Percentiles rank a stretch among this genome's conserved stretches.
Conservation (phyloP, 352 stramenopile genomes). For the Globisporangium spiculum region DNA sequence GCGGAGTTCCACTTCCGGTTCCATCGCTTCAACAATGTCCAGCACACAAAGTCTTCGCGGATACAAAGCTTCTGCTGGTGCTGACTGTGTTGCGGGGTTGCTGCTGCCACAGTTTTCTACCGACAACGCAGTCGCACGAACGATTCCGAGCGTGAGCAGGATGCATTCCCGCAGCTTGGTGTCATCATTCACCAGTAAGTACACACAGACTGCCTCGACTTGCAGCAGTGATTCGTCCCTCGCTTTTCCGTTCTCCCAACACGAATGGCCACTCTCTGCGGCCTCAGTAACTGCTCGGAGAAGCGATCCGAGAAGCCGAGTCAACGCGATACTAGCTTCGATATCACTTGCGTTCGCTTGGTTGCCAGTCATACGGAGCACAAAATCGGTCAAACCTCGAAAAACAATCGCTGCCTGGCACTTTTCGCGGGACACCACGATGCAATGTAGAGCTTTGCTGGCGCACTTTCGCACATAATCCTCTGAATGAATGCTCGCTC, state of each 20-base stretch:
- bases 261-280: neutral
- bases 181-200: constrained; percentile 52
- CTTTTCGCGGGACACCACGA: constrained; percentile 23
- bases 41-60: constrained; percentile 2
- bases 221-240: constrained; percentile 53
- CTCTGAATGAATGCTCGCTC: constrained; percentile 48
- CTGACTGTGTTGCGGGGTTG: neutral
- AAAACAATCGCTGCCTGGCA: constrained; percentile 33
- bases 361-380: constrained; percentile 48
- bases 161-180: constrained; percentile 23
- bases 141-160: constrained; percentile 33
- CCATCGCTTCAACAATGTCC: constrained; percentile 25
- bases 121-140: constrained; percentile 13
- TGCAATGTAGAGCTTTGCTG: constrained; percentile 28
- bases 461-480: constrained; percentile 37
- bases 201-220: constrained; percentile 57
- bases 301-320: constrained; percentile 31
- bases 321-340: constrained; percentile 33
- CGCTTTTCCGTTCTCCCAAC: constrained; percentile 36
- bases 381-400: constrained; percentile 55
- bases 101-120: neutral
- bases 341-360: constrained; percentile 26
- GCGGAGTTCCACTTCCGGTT: constrained; percentile 21
- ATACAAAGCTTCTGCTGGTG: neutral
- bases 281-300: constrained; percentile 21